Percentiles rank a stretch among this genome's conserved stretches.
Conservation (phyloP, 2,329 filamentous ascomycete species). For the Phialophora tarda region DNA sequence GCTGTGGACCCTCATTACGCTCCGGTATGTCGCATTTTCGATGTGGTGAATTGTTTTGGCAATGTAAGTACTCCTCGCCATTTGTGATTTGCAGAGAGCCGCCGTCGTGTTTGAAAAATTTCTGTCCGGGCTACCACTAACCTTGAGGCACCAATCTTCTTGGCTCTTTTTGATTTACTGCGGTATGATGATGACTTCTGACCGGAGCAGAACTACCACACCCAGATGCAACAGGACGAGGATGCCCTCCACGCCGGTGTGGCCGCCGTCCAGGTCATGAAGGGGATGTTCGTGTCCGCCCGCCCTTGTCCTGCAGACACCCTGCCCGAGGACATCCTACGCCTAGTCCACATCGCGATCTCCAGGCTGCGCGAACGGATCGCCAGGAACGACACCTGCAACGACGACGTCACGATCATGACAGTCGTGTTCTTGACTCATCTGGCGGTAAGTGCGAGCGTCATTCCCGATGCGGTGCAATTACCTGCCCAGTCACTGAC, state of each 20-base stretch:
- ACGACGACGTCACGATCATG: slow-evolving; percentile 15
- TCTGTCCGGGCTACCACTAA: too few relatives aligned
- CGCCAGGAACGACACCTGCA: slow-evolving; percentile 2
- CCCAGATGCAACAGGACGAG: slow-evolving; percentile 13
- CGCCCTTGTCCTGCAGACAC: not conserved
- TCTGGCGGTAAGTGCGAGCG: slow-evolving; percentile 9
- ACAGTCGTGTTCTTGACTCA: slow-evolving; percentile 5
- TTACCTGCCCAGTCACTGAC: too few relatives aligned
- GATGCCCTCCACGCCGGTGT: slow-evolving; percentile 10
- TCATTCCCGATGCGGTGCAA: not conserved
- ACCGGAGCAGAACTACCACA: slow-evolving; percentile 6
- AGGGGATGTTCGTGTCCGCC: slow-evolving; percentile 3
- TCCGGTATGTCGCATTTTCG: slow-evolving; percentile 2
- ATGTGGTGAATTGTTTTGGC: slow-evolving; percentile 12
- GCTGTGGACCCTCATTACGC: slow-evolving; percentile 13
- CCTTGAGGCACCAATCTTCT: too few relatives aligned
- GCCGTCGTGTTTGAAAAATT: too few relatives aligned
- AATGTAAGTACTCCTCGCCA: not conserved
- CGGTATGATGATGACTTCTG: not conserved
- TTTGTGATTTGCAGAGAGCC: not conserved
- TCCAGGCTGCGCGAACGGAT: slow-evolving; percentile 3
- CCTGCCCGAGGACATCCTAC: not conserved
- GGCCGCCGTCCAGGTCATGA: slow-evolving; percentile 6
- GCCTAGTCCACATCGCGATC: slow-evolving; percentile 8
- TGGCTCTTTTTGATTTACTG: too few relatives aligned